Evolutionary conservation across 2,329 filamentous ascomycete species (phyloP).

Genomic region (Truncatella angustata): DNA sequence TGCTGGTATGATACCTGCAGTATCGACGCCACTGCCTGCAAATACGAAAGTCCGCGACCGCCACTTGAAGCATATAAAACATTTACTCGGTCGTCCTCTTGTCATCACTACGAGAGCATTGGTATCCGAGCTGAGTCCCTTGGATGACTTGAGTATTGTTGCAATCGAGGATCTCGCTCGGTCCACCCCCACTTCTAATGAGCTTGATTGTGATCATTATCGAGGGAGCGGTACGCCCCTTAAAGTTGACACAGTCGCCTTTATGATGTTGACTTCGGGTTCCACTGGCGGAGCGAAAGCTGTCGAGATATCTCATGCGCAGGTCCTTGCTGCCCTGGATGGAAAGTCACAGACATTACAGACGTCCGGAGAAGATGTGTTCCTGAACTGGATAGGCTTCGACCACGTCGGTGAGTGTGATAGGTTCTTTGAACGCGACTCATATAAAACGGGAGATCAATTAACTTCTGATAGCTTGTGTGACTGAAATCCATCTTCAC

Average conservation of each 20-base stretch:
- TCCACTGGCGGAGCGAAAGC: constrained; percentile 42
- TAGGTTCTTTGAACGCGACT: not conserved
- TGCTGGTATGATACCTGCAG: constrained; percentile 10
- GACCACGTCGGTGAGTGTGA: constrained; percentile 16
- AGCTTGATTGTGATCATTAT: too few species aligned
- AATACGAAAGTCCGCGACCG: not conserved
- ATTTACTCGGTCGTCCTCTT: not conserved
- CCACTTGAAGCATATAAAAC: constrained; percentile 9
- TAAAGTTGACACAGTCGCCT: constrained; percentile 15
- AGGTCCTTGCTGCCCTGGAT: constrained; percentile 32
- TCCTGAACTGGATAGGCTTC: constrained; percentile 36
- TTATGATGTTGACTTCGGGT: constrained; percentile 44
- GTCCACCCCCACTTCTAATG: too few species aligned
- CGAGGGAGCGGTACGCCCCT: not conserved
- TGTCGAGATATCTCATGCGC: constrained; percentile 35
- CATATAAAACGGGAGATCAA: not conserved
- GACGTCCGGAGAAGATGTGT: constrained; percentile 23
- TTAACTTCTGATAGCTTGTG: constrained; percentile 38
- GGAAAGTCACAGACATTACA: constrained; percentile 31
- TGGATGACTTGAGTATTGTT: not conserved
- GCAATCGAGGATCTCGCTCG: not conserved
- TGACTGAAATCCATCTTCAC: constrained; percentile 45
- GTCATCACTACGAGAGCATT: not conserved
- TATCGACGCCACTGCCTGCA: constrained; percentile 11
- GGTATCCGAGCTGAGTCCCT: not conserved